Base-by-base conservation (phyloP, 2,329 filamentous ascomycete genomes). In the Bimuria novae-zelandiae region DNA sequence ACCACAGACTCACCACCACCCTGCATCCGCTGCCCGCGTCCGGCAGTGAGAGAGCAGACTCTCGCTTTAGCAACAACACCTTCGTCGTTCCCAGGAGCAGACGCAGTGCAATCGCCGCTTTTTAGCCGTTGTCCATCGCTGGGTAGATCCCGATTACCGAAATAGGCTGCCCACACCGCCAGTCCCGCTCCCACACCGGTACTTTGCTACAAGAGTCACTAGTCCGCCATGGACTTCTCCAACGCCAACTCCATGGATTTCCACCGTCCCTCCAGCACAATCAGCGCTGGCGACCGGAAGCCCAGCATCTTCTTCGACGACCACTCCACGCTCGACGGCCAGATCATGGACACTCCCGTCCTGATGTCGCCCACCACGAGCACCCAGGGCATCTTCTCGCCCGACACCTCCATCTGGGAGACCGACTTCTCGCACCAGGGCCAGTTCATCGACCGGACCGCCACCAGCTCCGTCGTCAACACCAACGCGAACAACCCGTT, bases 301-400 rank as follows among this genome's bases (percentile, higher is more conserved):
- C 67, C 71, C 29, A 66, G 63, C 35, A 55, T 63, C 56, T 72
- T 72, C 61, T 80, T 82, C 65, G 80, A 83, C 67, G 80, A 81
- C 76, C 78, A 76, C 62, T 77, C 81, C 62, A 79, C 81, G 45
- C 71, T 83, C 46, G 81, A 83, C 66, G 72, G 79, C 40, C 60
- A 56, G 60, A 71, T 73, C 59, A 59, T 73, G 56, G 71, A 73
- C 66, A 72, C 70, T 7, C 69, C 71, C 57, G 74, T 63, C 67
- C 76, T 80, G 56, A 79, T 83, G 67, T 76, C 78, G 59, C 75
- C 79, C 58, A 71, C 76, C 60, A 79, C 79, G 60, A 73, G 74
- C 60, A 74, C 77, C 60, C 67, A 71, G 63, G 77, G 80, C 59
- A 77, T 80, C 65, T 82, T 80, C 68, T 79, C 80, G 52, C 79